Evolutionary conservation across 2,329 filamentous ascomycete genomes (phyloP).

Genomic region (Alternaria rosae): DNA sequence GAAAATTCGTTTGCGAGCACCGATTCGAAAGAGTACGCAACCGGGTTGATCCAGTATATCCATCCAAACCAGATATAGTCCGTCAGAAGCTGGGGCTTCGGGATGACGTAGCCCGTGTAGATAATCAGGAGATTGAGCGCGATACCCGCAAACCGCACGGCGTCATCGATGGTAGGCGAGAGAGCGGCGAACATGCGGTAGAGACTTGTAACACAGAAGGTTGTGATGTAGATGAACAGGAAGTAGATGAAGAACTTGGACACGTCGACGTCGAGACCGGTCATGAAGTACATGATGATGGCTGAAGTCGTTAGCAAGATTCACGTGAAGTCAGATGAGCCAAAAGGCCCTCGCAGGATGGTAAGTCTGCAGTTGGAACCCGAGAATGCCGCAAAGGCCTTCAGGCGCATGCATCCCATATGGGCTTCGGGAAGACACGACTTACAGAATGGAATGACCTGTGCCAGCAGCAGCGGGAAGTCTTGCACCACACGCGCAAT

Average conservation of each 20-base stretch:
- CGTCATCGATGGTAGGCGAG: constrained; percentile 70
- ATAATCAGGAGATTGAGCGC: constrained; percentile 68
- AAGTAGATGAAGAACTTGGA: constrained; percentile 73
- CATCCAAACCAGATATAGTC: constrained; percentile 70
- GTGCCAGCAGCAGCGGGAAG: constrained; percentile 65
- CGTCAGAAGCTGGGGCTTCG: constrained; percentile 65
- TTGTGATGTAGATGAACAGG: constrained; percentile 69
- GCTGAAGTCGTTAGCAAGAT: constrained; percentile 22
- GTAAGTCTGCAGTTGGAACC: too few species aligned
- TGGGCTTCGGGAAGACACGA: background rate
- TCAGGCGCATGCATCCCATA: background rate
- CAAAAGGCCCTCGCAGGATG: background rate
- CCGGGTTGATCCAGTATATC: constrained; percentile 56
- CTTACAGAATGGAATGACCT: constrained; percentile 64
- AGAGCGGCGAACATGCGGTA: constrained; percentile 72
- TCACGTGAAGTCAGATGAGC: background rate
- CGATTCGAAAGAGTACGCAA: constrained; percentile 70
- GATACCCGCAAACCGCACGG: constrained; percentile 70
- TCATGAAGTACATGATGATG: constrained; percentile 72
- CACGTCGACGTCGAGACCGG: constrained; percentile 63
- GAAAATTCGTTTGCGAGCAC: constrained; percentile 72
- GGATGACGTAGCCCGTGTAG: constrained; percentile 73
- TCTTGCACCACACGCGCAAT: constrained; percentile 69
- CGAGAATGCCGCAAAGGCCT: too few species aligned
- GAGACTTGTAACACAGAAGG: constrained; percentile 68